Base-by-base conservation (phyloP, 2,329 filamentous ascomycete genomes). In the Fusarium lateritium region DNA sequence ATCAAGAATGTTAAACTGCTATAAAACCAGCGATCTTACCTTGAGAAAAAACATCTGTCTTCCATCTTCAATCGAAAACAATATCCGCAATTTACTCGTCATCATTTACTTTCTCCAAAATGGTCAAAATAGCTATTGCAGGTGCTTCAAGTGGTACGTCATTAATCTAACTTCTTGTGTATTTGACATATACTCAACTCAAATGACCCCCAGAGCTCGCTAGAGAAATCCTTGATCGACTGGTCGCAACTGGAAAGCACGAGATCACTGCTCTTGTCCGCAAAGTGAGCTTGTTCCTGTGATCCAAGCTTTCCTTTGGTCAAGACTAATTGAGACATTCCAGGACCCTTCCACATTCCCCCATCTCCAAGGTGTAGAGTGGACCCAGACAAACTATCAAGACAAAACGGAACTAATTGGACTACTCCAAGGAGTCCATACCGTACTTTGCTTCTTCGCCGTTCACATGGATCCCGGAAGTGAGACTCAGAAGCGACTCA, bases 51-150 rank as follows among this genome's bases (percentile, higher is more conserved):
- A 6, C 14, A 36, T 21, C 13, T 31, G 28, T 10, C 13, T 31
- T 31, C 10, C 10, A 31, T 10, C 13, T 13, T 13, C 28, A 31
- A 31, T 4, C 28, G 3, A 9, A 31, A 13, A 2, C 28, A 31
- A 31, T 31, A 31, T 31, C 28, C 28, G 5, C 1, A 4, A 17
- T 15, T 17, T 17, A 36, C 14, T 36, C 14, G n/a, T 17, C 34
- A 36, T n/a, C 3, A 17, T 36, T 7, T 3, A 15, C 6, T 17
- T 7, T 17, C n/a, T 36, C 3, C 24, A 49, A 8, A 0, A 63
- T 63, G 60, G 60, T 56, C 11, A 63, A 38, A 9, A 49, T 63
- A 2, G 49, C 58, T 24, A 63, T 63, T 2, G 43, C 58, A 0
- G 60, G 58, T 8, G 49, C 42, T 2, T 56, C 60, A 1, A 63